phyloP scores from a whole-genome alignment of 352 stramenopile genomes.

The Globisporangium megalacanthum region DNA sequence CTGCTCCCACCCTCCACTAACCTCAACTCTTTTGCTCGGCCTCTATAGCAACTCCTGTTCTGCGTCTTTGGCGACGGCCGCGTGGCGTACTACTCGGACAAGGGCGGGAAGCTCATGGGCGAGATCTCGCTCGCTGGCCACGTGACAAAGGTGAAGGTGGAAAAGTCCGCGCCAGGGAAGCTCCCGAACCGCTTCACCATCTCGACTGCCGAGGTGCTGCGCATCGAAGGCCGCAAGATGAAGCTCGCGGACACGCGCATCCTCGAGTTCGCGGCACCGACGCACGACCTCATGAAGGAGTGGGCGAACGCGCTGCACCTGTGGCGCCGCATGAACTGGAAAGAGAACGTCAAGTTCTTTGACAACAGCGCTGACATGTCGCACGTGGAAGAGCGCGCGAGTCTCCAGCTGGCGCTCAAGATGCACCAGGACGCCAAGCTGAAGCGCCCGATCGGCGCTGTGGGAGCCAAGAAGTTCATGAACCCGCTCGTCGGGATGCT shows the following conservation, averaged over 20 bases:
- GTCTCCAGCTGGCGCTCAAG: slow-evolving; percentile 53
- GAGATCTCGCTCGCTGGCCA: slow-evolving; percentile 61
- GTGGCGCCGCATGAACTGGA: slow-evolving; percentile 85
- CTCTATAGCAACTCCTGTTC: slow-evolving; percentile 47
- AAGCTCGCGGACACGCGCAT: slow-evolving; percentile 58
- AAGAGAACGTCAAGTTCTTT: slow-evolving; percentile 85
- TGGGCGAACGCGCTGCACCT: slow-evolving; percentile 81
- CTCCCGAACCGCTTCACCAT: slow-evolving; percentile 74
- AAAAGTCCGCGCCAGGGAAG: slow-evolving; percentile 55
- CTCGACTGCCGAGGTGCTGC: slow-evolving; percentile 56
- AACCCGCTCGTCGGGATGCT: slow-evolving; percentile 57
- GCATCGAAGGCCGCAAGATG: slow-evolving; percentile 74
- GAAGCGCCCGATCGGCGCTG: slow-evolving; percentile 23
- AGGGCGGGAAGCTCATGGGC: slow-evolving; percentile 55
- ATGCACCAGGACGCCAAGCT: slow-evolving; percentile 42
- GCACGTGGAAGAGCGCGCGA: slow-evolving; percentile 52
- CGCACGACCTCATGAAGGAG: slow-evolving; percentile 79
- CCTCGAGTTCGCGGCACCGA: slow-evolving; percentile 67
- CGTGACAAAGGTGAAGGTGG: slow-evolving; percentile 74
- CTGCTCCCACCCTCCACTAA: background rate
- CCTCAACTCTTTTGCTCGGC: background rate
- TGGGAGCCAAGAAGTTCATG: slow-evolving; percentile 37
- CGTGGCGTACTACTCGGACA: slow-evolving; percentile 70
- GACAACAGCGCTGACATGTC: slow-evolving; percentile 42
- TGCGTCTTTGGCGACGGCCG: slow-evolving; percentile 76